Base-by-base conservation (phyloP, 805 yeast species). In the Zygotorulaspora sp. region DNA sequence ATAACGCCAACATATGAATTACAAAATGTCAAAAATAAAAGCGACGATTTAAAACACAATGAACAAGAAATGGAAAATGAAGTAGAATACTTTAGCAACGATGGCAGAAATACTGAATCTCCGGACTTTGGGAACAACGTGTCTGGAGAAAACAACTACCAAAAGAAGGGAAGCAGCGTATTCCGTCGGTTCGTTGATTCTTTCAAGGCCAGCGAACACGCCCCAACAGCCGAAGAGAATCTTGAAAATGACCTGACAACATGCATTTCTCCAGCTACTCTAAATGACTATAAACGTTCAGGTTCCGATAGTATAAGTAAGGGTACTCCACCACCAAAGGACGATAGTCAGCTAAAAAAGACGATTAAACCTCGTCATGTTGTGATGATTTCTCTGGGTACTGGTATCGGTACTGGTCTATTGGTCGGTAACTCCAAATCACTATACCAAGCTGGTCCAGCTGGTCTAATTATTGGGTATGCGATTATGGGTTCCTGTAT, bases 351-450 rank as follows among this genome's bases (percentile, higher is more conserved):
- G 16, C 62, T 71, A 36, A 61, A 59, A 44, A 49, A 51, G 35
- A 49, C 52, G 14, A 56, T 58, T 28, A 53, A 56, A 22, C 56
- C 68, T 5, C 68, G 87, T 53, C 89, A 82, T 59, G 66, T 83
- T 52, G 76, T 79, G 43, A 75, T 83, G 80, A 80, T 83, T 49
- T 80, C 87, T 26, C 71, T 83, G 28, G 86, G 86, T 21, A 83
- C 86, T 22, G 77, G 82, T 48, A 77, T 81, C 35, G 90, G 90
- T 48, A 79, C 87, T 2, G 89, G 90, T 57, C 61, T 82, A 39
- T 75, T 83, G 47, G 78, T 83, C 34, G 87, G 88, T 49, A 67
- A 78, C 10, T 87, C 86, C 26, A 61, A 66, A 13, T 72, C 83
- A 2, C 67, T 83, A 46, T 55, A 62, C 21, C 59, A 65, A 10